Conservation (phyloP, 495 filamentous ascomycete genomes). For the Aspergillus cristatus region DNA sequence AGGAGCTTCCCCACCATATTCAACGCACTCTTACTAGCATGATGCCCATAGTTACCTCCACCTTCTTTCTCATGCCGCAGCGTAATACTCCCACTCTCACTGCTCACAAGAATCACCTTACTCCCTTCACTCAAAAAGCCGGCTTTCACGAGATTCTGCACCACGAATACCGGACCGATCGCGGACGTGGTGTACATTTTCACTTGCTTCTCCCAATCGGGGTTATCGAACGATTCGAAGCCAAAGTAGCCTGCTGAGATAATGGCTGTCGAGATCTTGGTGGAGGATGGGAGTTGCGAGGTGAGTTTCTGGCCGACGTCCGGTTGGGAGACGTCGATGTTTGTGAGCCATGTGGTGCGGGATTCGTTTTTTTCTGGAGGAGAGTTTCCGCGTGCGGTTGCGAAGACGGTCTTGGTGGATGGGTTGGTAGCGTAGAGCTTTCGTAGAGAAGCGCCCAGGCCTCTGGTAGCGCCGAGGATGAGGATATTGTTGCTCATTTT, state of each 20-base stretch:
- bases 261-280: conserved; percentile 47
- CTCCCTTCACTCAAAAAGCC: conserved; percentile 40
- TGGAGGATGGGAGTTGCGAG: conserved; percentile 30
- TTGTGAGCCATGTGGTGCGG: conserved; percentile 40
- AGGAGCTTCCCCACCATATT: conserved; percentile 71
- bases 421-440: conserved; percentile 46
- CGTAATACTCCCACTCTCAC: conserved; percentile 60
- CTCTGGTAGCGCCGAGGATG: conserved; percentile 58
- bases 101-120: conserved; percentile 58
- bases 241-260: conserved; percentile 63
- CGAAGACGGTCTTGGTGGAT: conserved; percentile 42
- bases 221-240: conserved; percentile 52
- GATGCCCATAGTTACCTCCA: conserved; percentile 64
- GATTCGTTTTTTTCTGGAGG: conserved; percentile 13
- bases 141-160: conserved; percentile 49
- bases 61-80: conserved; percentile 58
- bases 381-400: conserved; percentile 43
- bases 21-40: conserved; percentile 60
- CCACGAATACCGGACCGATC: conserved; percentile 57
- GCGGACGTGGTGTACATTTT: conserved; percentile 63
- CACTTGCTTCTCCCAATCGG: conserved; percentile 55
- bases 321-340: conserved; percentile 45
- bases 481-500: conserved; percentile 38
- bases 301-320: conserved; percentile 45
- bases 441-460: conserved; percentile 53